phyloP scores from a whole-genome alignment of 2,329 filamentous ascomycete genomes.

The Arthrobotrys entomopaga region DNA sequence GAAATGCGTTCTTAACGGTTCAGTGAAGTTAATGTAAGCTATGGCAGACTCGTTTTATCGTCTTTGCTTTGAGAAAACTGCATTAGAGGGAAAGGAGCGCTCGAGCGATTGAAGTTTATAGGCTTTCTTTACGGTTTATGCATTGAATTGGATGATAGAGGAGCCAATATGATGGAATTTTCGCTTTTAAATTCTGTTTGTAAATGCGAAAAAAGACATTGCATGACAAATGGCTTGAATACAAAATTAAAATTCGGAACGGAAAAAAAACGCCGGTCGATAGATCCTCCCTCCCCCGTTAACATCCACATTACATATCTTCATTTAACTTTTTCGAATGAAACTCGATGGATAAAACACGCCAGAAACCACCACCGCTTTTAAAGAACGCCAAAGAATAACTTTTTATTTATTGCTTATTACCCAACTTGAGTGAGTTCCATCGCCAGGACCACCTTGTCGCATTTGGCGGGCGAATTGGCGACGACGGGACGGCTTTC shows the following conservation, averaged over 20 bases:
- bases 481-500: slow-evolving; percentile 23
- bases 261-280: slow-evolving; percentile 20
- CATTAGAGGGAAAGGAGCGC: too few species aligned
- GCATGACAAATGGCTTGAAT: not conserved
- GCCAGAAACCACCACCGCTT: too few species aligned
- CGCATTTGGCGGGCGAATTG: slow-evolving; percentile 29
- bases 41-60: too few species aligned
- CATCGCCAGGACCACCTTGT: slow-evolving; percentile 50
- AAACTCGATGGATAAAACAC: not conserved
- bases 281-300: slow-evolving; percentile 14
- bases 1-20: too few species aligned
- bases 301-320: not conserved
- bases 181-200: not conserved
- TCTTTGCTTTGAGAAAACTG: too few species aligned
- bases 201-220: not conserved
- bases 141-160: not conserved
- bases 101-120: not conserved
- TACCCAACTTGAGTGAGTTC: slow-evolving; percentile 5
- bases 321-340: not conserved
- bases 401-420: slow-evolving; percentile 12
- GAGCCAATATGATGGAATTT: not conserved
- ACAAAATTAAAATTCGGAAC: not conserved
- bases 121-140: not conserved
- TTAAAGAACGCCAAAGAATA: too few species aligned
- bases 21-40: too few species aligned